Evolutionary conservation across 371 early-diverging fungal genomes (phyloP), one percentile per base, ranked within the genome.

Genomic region (Lichtheimia ramosa): DNA sequence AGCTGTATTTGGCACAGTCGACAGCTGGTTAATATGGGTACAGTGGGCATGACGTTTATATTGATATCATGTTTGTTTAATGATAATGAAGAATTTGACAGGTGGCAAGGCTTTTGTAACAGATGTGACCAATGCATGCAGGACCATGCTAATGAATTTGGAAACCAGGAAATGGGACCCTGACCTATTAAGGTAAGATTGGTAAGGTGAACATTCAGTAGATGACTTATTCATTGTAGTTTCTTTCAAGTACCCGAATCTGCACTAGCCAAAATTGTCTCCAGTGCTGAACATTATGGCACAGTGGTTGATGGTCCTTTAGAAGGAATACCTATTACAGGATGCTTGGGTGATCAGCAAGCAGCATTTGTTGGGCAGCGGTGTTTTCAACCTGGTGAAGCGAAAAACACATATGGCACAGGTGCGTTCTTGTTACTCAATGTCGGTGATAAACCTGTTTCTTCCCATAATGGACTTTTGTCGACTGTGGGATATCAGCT

Each of bases 401-500:
- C 91, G 48, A 98, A 98, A 81, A 96, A 95, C 79, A 98, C 98
- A 7, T 83, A 96, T 74, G 98, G 97, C 23, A 97, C 97, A 8
- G 97, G 98, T 21, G 95, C 95, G 63, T 97, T 96, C 70, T 87
- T 97, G 89, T 72, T 98, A 52, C 90, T 92, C 81, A 96, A 98
- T 80, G 96, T 96, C 3, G 98, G 98, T n/a, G 51, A 69, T 4
- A 69, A 83, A 46, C 88, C 91, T 21, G 88, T 93, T 34, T 65
- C 87, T 34, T 94, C 96, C 27, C 81, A 79, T 59, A 77, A 90
- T 65, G 97, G 98, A 1, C 82, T 97, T 23, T 64, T 98, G 41
- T 93, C 97, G 5, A 98, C 97, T 1, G 94, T 96, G 24, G 96
- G 83, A 1, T 97, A 92, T 73, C 84, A 96, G 68, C 86, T 98